phyloP scores from a whole-genome alignment of 1,139 yeast genomes.

The Hyphopichia burtonii region DNA sequence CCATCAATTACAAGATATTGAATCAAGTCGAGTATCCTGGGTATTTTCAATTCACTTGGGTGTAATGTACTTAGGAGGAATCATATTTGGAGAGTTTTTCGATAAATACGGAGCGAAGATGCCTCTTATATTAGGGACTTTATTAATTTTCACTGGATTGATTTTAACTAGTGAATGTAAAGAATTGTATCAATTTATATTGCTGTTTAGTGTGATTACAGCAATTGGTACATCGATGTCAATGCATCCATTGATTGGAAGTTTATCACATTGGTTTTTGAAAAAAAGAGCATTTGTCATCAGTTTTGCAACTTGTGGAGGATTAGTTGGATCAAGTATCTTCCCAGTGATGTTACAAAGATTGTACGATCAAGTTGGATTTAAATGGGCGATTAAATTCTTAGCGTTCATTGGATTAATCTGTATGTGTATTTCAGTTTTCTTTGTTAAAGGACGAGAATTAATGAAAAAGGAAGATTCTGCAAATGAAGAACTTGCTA shows the following conservation, averaged over 20 bases:
- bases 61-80: conserved; percentile 56
- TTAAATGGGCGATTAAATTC: conserved; percentile 60
- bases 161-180: conserved; percentile 53
- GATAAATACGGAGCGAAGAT: conserved; percentile 54
- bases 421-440: conserved; percentile 34
- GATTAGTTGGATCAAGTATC: conserved; percentile 60
- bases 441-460: conserved; percentile 19
- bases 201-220: conserved; percentile 54
- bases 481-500: too few relatives aligned
- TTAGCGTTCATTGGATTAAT: conserved; percentile 50
- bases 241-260: conserved; percentile 59
- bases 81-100: conserved; percentile 61
- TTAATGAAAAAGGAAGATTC: background rate
- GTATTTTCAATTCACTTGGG: conserved; percentile 59
- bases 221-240: conserved; percentile 60
- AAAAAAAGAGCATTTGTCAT: conserved; percentile 54
- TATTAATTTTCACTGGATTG: conserved; percentile 47
- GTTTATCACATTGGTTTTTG: conserved; percentile 62
- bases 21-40: conserved; percentile 57
- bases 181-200: conserved; percentile 55
- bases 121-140: conserved; percentile 47
- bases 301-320: conserved; percentile 61
- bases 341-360: conserved; percentile 56
- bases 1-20: conserved; percentile 45
- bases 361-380: conserved; percentile 49